Conservation (phyloP, 2,329 filamentous ascomycete species). For the Fusarium sambucinum region DNA sequence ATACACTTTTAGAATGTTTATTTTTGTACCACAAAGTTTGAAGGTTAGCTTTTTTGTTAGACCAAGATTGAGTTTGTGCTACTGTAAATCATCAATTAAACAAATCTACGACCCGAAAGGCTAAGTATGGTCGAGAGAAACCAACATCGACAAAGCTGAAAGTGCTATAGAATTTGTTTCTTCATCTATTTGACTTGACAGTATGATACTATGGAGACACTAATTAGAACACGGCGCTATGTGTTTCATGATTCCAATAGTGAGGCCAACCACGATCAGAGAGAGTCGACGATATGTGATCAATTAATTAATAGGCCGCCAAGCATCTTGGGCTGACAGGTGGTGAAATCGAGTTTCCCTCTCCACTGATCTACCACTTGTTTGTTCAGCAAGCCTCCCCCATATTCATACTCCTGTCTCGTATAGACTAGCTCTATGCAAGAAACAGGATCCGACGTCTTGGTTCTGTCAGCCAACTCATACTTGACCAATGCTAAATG, state of each 20-base stretch:
- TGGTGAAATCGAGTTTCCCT: not conserved
- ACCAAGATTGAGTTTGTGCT: slow-evolving; percentile 1
- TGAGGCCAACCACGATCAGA: slow-evolving; percentile 8
- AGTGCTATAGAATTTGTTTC: not conserved
- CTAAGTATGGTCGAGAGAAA: not conserved
- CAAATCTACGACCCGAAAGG: not conserved
- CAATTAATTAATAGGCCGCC: slow-evolving; percentile 5
- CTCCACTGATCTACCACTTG: slow-evolving; percentile 17
- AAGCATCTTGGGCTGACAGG: not conserved
- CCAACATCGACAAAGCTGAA: not conserved
- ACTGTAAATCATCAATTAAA: not conserved
- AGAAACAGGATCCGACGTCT: slow-evolving; percentile 7
- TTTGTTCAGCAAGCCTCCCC: not conserved
- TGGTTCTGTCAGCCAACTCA: slow-evolving; percentile 14
- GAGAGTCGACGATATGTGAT: not conserved
- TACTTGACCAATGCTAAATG: slow-evolving; percentile 13
- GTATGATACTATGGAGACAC: not conserved
- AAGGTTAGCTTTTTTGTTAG: not conserved
- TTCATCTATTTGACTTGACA: not conserved
- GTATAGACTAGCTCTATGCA: not conserved
- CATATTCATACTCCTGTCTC: not conserved
- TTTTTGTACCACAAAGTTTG: not conserved
- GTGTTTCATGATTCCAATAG: slow-evolving; percentile 7
- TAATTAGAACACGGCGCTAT: slow-evolving; percentile 10
- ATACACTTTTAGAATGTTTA: not conserved